These are phyloP conservation scores for Eimeria maxima DNA, from an alignment of 169 alveolate species.

Conservation along the genomic window DNA sequence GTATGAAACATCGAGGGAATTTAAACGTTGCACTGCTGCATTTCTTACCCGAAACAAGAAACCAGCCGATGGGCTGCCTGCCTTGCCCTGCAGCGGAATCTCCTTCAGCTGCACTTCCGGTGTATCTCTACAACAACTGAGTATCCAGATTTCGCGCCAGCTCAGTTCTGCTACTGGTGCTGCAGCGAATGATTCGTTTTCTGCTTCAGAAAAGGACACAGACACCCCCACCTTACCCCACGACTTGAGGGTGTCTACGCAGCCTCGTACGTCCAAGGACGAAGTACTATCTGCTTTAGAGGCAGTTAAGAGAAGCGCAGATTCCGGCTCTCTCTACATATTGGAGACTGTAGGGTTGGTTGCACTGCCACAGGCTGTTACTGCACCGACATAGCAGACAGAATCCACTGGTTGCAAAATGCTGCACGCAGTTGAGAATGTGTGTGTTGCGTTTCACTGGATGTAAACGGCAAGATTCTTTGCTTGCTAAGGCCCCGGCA, in stretches of 20 bases:
- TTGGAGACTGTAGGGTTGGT: slow-evolving; percentile 41
- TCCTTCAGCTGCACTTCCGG: not conserved
- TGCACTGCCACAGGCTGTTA: not conserved
- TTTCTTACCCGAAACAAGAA: not conserved
- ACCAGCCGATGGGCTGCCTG: not conserved
- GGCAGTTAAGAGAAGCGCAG: slow-evolving; percentile 6
- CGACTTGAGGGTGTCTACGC: not conserved
- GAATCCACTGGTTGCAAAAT: not conserved
- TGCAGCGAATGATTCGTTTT: not conserved
- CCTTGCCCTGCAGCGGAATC: not conserved
- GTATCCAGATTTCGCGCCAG: not conserved
- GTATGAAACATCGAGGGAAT: not conserved
- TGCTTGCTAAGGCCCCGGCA: not conserved
- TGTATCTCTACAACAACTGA: not conserved
- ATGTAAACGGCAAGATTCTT: not conserved
- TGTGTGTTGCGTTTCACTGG: not conserved
- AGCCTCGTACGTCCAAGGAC: not conserved
- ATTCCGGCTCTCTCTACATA: slow-evolving; percentile 13
- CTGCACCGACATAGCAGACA: not conserved
- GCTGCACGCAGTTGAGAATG: not conserved
- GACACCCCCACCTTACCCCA: not conserved
- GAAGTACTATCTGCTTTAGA: not conserved
- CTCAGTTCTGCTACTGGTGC: not conserved
- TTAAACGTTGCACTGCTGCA: not conserved
- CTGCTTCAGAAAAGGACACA: not conserved